Evolutionary conservation across 1,284 basidiomycete species (phyloP).

Genomic region (Rhodotorula sp.): DNA sequence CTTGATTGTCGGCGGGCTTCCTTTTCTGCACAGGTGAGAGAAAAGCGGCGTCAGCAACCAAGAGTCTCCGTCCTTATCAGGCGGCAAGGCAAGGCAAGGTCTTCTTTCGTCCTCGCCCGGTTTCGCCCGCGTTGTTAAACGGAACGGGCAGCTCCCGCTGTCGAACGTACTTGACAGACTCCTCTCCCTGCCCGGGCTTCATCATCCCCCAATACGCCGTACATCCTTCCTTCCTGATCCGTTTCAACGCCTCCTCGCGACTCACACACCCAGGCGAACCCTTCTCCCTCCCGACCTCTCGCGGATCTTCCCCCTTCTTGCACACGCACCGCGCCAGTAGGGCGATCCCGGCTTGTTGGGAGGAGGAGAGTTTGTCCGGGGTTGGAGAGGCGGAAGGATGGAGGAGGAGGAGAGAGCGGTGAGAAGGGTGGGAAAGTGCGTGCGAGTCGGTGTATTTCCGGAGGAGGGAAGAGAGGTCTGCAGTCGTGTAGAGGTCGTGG

Average conservation of each 20-base stretch:
- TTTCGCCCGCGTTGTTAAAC: too few species aligned
- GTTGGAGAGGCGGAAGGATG: conserved; percentile 45
- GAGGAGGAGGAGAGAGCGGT: conserved; percentile 70
- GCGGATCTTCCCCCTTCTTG: conserved; percentile 47
- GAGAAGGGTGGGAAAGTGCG: conserved; percentile 63
- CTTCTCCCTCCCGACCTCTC: conserved; percentile 69
- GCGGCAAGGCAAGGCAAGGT: neutral
- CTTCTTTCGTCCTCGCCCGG: too few species aligned
- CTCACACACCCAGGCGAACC: conserved; percentile 58
- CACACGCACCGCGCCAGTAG: conserved; percentile 45
- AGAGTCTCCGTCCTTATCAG: neutral
- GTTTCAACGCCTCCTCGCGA: conserved; percentile 64
- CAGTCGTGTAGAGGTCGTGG: conserved; percentile 56
- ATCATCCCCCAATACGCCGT: conserved; percentile 63
- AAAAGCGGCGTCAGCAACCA: neutral
- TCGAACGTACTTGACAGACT: conserved; percentile 56
- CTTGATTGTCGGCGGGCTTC: conserved; percentile 65
- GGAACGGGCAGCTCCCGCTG: too few species aligned
- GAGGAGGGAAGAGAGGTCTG: conserved; percentile 60
- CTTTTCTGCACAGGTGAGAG: conserved; percentile 61
- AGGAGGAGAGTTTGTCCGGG: conserved; percentile 4
- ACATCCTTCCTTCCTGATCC: conserved; percentile 60
- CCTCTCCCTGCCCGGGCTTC: conserved; percentile 51
- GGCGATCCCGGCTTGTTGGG: conserved; percentile 55
- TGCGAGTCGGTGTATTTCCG: conserved; percentile 61